Base-by-base conservation (phyloP, 352 stramenopile species). In the Globisporangium perplexum region DNA sequence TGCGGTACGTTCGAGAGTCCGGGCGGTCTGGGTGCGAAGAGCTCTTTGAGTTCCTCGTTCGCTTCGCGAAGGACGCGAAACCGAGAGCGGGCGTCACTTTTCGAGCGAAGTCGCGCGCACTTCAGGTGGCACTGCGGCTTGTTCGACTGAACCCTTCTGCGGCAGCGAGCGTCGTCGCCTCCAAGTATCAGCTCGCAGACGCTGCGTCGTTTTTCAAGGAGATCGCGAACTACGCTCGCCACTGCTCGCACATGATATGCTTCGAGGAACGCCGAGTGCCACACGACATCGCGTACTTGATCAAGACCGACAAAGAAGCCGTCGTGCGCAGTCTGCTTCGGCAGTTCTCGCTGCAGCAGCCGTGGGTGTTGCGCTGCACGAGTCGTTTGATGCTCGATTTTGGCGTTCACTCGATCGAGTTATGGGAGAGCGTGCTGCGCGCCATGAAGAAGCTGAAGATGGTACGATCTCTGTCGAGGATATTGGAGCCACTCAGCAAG, bases 211-310 rank as follows among this genome's bases (percentile, higher is more conserved):
- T 77, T n/a, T 55, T 82, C 26, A 64, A 63, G 15, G 66, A 83
- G 23, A 39, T 80, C 1, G 22, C 77, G 18, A 41, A 62, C 1
- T 74, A 66, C 48, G 63, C 59, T 14, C 70, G 64, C 18, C 56
- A 73, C 43, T 80, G 56, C 22, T 57, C 50, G 3, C 68, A 84
- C 30, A 71, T 86, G 68, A 43, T 79, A 14, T 28, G 26, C 12
- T 77, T 88, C 55, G 77, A 88, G 58, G 77, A 83, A 41, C 71
- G 76, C 23, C 72, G 69, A 11, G 62, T 80, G 31, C 77, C 74
- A 5, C 70, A 73, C 23, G 71, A 83, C 46, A 63, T 81, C 26
- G 12, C 24, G 14, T 62, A 57, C 31, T 65, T 84, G 28, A n/a
- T 83, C 30, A 65, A 68, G 31, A 65, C 58, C 23, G 57, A 86